Evolutionary conservation across 2,329 filamentous ascomycete genomes (phyloP), one percentile per base, ranked within the genome.

Genomic region (Pseudocercospora musae): DNA sequence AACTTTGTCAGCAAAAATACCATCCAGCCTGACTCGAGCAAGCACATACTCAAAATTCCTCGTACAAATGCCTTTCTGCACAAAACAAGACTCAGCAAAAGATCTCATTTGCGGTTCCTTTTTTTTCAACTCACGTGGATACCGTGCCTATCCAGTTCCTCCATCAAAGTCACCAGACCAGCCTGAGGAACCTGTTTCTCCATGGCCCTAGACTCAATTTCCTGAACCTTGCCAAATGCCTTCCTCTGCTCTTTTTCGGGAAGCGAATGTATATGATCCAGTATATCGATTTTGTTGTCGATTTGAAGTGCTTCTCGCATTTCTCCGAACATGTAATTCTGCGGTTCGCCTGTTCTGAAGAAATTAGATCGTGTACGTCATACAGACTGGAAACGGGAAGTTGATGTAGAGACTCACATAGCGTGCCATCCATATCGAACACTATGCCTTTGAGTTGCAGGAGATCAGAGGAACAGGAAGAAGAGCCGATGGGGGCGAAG

Each of bases 351-450:
- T 81, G 70, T 60, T 66, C 37, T 7, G 1, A 46, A 20, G 27
- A 15, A 50, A 11, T 48, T 15, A 20, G n/a, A 66, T 66, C 15
- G 7, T 52, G 25, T 2, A 11, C 29, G n/a, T 25, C 10, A 25
- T 52, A 15, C 31, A 52, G 20, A 18, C 25, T 25, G 23, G 9
- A 4, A 29, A 29, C 7, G 27, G 33, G 21, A 44, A 4, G 13
- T 18, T 7, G 8, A 31, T n/a, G 18, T 37, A 15, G 20, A 15
- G 62, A 49, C 66, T 40, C 66, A 96, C 93, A 97, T 63, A 98
- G 78, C 23, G 94, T 99, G 3, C 94, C 94, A 76, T 99, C 94
- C 66, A 99, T 91, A 78, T 99, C 94, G 77, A 98, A 98, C 13
- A 98, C 80, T 25, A 88, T 82, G 1, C 86, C 86, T 69, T 81